Base-by-base conservation (phyloP, 2,329 filamentous ascomycete genomes). In the Ophiosphaerella narmari region DNA sequence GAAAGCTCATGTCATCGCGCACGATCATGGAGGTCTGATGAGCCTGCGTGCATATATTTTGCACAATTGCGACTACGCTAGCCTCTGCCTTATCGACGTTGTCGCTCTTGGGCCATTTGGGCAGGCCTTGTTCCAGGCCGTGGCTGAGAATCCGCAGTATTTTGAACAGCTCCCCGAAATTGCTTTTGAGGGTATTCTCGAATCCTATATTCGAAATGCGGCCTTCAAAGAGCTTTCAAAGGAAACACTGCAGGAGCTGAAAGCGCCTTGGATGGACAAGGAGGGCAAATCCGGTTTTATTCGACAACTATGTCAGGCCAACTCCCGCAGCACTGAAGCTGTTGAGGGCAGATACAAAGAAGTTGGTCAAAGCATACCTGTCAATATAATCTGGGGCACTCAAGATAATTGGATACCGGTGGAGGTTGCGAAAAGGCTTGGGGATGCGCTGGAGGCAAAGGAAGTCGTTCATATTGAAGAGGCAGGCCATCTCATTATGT, bases 101-200 rank as follows among this genome's bases (percentile, higher is more conserved):
- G 59, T 63, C 7, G 58, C 60, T 9, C 58, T 63, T 7, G 56
- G 60, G 12, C 60, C 60, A 6, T 63, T 63, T 29, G 59, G 58
- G 5, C 52, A 62, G 7, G 23, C 54, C 1, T 34, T 62, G n/a
- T 63, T 63, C 46, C 52, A 55, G 23, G 31, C 47, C 7, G 51
- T 60, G 4, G 52, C 50, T 7, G 50, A 58, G 46, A 49, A 54
- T 24, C 54, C 60, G 0, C 7, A n/a, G 3, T 7, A 42, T 13
- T 62, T 63, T 41, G 39, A 54, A 13, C 33, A 50, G 2, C n/a
- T 62, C 12, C 58, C 55, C 3, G 54, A 62, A 33, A 49, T 57
- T 44, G 53, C 47, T 1, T 54, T 60, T 31, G 54, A 62, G 21
- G 60, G 57, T 2, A 57, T 63, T 5, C 18, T 63, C 11, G 59